These are phyloP conservation scores for Crassisporium funariophilum DNA, from an alignment of 768 basidiomycete species.

Conservation along the genomic window DNA sequence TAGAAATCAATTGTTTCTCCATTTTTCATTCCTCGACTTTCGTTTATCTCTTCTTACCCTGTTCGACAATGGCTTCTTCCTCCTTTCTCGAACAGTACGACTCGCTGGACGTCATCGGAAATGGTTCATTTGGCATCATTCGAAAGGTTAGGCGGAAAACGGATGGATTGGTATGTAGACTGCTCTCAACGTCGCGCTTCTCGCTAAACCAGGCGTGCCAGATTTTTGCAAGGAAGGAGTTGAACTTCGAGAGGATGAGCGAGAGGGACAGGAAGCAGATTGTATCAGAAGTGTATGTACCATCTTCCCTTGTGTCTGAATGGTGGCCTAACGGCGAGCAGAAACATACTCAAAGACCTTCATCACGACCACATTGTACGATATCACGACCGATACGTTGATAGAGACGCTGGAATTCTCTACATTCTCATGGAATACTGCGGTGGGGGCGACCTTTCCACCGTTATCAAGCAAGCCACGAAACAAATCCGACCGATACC, in stretches of 20 bases:
- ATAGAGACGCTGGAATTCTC: conserved; percentile 85
- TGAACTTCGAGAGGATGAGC: conserved; percentile 97
- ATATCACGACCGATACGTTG: conserved; percentile 90
- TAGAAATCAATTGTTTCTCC: neutral
- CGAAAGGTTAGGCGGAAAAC: conserved; percentile 86
- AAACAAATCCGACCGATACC: conserved; percentile 73
- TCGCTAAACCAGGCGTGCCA: conserved; percentile 35
- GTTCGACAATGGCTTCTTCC: conserved; percentile 1
- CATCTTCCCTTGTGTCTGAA: neutral
- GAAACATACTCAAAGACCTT: conserved; percentile 95
- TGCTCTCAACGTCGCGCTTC: conserved; percentile 3
- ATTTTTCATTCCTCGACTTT: neutral
- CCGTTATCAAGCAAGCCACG: conserved; percentile 78
- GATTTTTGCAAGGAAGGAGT: conserved; percentile 90
- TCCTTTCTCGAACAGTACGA: conserved; percentile 81
- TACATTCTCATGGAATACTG: conserved; percentile 99
- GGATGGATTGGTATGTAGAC: conserved; percentile 72
- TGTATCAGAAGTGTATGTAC: conserved; percentile 92
- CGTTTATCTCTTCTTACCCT: neutral
- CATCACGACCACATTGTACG: conserved; percentile 96
- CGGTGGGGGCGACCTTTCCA: conserved; percentile 92
- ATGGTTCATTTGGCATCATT: conserved; percentile 97
- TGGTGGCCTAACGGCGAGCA: conserved; percentile 32
- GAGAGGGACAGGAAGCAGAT: conserved; percentile 97
- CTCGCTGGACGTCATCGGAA: conserved; percentile 89